These are phyloP conservation scores for Funneliformis mosseae DNA, from an alignment of 192 early-diverging fungal species.

Conservation along the genomic window DNA sequence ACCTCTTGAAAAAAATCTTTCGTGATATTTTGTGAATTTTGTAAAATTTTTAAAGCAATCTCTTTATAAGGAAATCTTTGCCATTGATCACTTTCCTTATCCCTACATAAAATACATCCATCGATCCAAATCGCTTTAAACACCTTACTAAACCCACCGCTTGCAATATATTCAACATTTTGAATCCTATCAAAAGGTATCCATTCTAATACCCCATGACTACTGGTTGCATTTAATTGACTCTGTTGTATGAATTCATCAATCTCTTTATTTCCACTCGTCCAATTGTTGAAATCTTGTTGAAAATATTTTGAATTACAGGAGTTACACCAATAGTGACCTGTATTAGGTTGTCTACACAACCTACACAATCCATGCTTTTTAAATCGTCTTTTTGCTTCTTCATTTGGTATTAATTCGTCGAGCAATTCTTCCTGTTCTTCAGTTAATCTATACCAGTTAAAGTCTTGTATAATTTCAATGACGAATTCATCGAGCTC, in stretches of 20 bases:
- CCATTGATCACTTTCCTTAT: neutral
- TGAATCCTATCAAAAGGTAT: conserved; percentile 6
- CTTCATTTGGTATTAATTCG: neutral
- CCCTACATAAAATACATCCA: neutral
- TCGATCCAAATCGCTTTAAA: conserved; percentile 9
- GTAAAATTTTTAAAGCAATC: neutral
- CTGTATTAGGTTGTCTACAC: conserved; percentile 7
- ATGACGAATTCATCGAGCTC: too few relatives aligned
- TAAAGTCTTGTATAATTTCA: neutral
- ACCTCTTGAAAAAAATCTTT: neutral
- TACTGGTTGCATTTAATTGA: conserved; percentile 6
- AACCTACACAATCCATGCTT: neutral
- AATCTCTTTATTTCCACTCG: neutral
- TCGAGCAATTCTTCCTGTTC: neutral
- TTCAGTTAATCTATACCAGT: neutral
- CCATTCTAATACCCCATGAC: neutral
- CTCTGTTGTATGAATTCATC: conserved; percentile 20
- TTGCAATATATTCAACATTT: neutral
- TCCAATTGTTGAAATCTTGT: conserved; percentile 1
- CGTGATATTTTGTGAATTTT: neutral
- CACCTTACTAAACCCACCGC: neutral
- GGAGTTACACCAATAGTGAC: neutral
- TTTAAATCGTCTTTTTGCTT: neutral
- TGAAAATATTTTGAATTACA: conserved; percentile 12
- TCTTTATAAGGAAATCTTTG: neutral